Conservation (phyloP, 768 basidiomycete species). For the Collybiopsis confluens region DNA sequence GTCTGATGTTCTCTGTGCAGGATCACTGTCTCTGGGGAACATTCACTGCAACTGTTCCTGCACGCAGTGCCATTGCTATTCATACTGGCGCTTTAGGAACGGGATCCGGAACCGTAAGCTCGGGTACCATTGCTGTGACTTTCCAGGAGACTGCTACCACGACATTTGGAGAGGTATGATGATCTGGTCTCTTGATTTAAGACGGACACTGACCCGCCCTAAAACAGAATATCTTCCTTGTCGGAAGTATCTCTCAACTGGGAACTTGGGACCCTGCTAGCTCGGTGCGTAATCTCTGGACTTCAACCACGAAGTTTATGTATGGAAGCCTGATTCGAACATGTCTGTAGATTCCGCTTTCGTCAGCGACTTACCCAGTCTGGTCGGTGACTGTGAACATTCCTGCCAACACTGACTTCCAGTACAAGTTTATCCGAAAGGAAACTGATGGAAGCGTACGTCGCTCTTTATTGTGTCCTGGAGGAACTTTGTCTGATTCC, state of each 20-base stretch:
- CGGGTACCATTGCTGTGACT: slow-evolving; percentile 31
- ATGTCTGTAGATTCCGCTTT: slow-evolving; percentile 41
- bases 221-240: slow-evolving; percentile 57
- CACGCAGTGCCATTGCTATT: slow-evolving; percentile 52
- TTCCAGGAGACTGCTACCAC: slow-evolving; percentile 57
- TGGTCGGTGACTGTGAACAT: slow-evolving; percentile 51
- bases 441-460: slow-evolving; percentile 46
- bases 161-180: slow-evolving; percentile 48
- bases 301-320: neutral
- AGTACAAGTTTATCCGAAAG: slow-evolving; percentile 62
- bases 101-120: slow-evolving; percentile 13
- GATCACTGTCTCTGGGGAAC: slow-evolving; percentile 45
- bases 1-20: slow-evolving; percentile 21
- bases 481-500: neutral
- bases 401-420: slow-evolving; percentile 44
- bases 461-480: slow-evolving; percentile 2
- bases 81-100: slow-evolving; percentile 41
- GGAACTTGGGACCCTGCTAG: slow-evolving; percentile 46
- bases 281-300: slow-evolving; percentile 28
- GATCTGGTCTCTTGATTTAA: neutral
- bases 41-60: slow-evolving; percentile 46
- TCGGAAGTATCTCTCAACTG: slow-evolving; percentile 52
- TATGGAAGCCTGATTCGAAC: neutral
- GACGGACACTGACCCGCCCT: neutral
- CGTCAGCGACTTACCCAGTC: slow-evolving; percentile 46